Evolutionary conservation across 139 green algal genomes (phyloP).

Genomic region (Chlamydomonas schloesseri): DNA sequence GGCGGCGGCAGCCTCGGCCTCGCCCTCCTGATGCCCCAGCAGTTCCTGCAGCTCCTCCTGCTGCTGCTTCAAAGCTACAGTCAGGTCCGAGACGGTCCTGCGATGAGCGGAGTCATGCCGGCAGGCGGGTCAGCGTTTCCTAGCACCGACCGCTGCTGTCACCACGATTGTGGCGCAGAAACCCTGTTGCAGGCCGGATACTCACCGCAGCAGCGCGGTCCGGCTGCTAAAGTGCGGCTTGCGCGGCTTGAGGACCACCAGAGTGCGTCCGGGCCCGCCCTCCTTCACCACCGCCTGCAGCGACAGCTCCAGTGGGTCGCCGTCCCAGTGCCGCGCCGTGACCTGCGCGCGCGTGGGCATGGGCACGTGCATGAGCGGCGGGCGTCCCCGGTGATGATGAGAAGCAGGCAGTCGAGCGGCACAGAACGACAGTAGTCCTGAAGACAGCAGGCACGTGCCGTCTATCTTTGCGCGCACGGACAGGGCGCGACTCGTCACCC

Average conservation of each 20-base stretch:
- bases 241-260: constrained; percentile 32
- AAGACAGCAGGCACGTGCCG: too few species aligned
- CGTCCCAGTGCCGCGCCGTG: background rate
- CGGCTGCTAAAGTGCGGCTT: constrained; percentile 3
- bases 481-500: background rate
- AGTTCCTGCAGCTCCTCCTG: background rate
- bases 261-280: constrained; percentile 1
- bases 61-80: background rate
- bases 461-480: too few species aligned
- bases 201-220: constrained; percentile 1
- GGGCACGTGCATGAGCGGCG: too few species aligned
- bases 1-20: background rate
- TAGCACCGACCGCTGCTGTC: too few species aligned
- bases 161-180: too few species aligned
- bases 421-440: too few species aligned
- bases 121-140: too few species aligned
- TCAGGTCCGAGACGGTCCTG: background rate
- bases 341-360: background rate
- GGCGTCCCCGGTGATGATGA: background rate
- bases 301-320: background rate
- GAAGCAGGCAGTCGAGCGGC: too few species aligned
- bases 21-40: background rate
- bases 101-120: too few species aligned
- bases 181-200: too few species aligned
- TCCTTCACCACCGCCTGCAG: constrained; percentile 38